A percentile compares a stretch with the other conserved stretches of the same genome.
These are phyloP conservation scores for Eucalyptus tenuipes DNA, from an alignment of 345 rosid species.

Conservation along the genomic window DNA sequence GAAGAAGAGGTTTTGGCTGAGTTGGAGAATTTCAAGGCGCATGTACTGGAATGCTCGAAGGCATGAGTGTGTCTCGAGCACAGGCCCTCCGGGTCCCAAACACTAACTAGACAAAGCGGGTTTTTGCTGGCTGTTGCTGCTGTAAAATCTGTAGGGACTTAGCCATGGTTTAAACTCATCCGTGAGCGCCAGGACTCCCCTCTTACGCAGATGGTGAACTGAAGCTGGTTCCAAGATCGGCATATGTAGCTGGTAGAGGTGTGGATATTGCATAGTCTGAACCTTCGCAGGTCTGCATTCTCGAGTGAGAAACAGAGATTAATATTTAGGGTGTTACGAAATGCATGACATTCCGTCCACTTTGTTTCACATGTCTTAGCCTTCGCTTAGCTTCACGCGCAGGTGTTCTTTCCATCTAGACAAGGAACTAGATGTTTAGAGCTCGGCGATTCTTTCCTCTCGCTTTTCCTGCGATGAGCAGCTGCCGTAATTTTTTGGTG, in stretches of 20 bases:
- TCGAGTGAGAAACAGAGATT: neutral
- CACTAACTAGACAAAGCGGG: neutral
- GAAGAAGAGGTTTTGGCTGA: slow-evolving; percentile 88
- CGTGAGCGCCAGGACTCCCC: neutral
- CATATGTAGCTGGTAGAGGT: neutral
- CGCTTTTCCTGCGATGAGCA: neutral
- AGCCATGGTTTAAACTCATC: neutral
- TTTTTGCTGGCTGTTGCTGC: neutral
- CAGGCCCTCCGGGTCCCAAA: neutral
- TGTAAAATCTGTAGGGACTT: neutral
- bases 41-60: slow-evolving; percentile 58
- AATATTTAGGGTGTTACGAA: neutral
- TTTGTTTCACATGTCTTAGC: neutral
- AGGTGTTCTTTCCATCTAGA: neutral
- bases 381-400: neutral
- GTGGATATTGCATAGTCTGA: neutral
- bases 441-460: neutral
- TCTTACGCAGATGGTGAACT: neutral
- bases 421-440: neutral
- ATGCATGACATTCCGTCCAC: neutral
- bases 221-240: neutral
- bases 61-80: slow-evolving; percentile 9
- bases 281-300: neutral
- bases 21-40: slow-evolving; percentile 77
- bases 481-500: rapidly evolving